phyloP scores from a whole-genome alignment of 2,329 filamentous ascomycete genomes.

The Cercospora sp. region DNA sequence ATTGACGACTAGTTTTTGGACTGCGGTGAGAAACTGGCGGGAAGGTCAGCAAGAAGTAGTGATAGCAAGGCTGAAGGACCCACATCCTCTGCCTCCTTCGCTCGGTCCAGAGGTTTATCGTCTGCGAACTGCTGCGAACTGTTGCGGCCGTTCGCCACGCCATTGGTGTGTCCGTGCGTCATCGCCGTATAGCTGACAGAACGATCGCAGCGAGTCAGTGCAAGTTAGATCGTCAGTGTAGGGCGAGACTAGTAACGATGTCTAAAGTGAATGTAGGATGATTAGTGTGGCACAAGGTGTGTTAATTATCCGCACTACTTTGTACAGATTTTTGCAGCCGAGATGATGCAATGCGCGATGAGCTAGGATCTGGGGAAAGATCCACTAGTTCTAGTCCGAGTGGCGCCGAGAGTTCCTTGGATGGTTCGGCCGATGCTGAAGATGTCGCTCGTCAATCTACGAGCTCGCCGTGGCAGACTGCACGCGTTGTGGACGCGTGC shows the following conservation, averaged over 20 bases:
- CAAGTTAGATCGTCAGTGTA: neutral
- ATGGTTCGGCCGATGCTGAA: neutral
- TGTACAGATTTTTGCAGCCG: conserved; percentile 7
- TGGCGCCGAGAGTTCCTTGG: conserved; percentile 5
- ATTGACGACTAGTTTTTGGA: conserved; percentile 67
- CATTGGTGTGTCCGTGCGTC: neutral
- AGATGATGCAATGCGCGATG: conserved; percentile 12
- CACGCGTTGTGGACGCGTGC: conserved; percentile 13
- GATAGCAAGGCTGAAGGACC: neutral
- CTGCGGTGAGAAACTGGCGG: conserved; percentile 64
- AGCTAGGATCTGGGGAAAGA: conserved; percentile 17
- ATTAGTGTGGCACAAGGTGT: neutral
- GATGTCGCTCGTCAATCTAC: conserved; percentile 1
- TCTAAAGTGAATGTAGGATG: neutral
- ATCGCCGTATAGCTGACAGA: neutral
- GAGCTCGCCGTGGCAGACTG: conserved; percentile 10
- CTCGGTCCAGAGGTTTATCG: conserved; percentile 30
- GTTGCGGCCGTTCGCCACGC: neutral
- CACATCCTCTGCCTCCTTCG: conserved; percentile 42
- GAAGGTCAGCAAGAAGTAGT: conserved; percentile 13
- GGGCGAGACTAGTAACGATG: neutral
- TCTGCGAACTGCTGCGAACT: conserved; percentile 1
- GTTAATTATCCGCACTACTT: neutral
- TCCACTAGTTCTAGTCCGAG: conserved; percentile 21
- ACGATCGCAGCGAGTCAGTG: neutral